These are phyloP conservation scores for Phylloporus gajari DNA, from an alignment of 1,284 basidiomycete genomes.

Conservation along the genomic window DNA sequence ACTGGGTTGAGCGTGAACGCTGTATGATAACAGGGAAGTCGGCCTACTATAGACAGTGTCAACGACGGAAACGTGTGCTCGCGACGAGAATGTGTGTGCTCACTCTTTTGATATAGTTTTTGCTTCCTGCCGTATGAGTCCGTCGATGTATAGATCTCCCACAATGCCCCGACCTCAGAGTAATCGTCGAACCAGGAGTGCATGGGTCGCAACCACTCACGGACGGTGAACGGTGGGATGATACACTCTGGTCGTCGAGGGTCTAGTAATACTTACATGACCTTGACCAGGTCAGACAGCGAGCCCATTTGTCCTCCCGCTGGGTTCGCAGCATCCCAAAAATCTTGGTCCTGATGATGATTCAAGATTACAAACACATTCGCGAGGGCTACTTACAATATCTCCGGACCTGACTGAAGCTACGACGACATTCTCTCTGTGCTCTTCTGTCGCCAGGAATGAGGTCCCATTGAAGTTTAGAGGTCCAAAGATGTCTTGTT, in stretches of 20 bases:
- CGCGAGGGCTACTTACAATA: conserved; percentile 40
- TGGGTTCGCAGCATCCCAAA: conserved; percentile 54
- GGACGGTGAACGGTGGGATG: conserved; percentile 48
- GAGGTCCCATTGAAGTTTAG: conserved; percentile 52
- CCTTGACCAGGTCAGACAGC: conserved; percentile 52
- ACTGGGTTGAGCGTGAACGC: conserved; percentile 57
- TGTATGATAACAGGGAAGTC: conserved; percentile 56
- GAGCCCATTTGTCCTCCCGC: conserved; percentile 62
- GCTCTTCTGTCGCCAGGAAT: conserved; percentile 47
- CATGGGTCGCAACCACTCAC: conserved; percentile 56
- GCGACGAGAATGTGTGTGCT: background rate
- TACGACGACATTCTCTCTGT: conserved; percentile 46
- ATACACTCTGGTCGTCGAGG: conserved; percentile 48
- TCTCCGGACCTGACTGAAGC: conserved; percentile 43
- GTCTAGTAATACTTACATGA: conserved; percentile 57
- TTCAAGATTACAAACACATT: conserved; percentile 5
- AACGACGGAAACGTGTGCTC: background rate
- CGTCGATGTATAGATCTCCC: conserved; percentile 57
- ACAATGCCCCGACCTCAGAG: conserved; percentile 56
- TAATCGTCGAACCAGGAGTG: conserved; percentile 55
- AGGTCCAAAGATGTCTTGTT: conserved; percentile 56
- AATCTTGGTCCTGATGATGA: conserved; percentile 48
- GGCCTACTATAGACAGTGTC: conserved; percentile 50
- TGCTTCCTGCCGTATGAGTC: conserved; percentile 49
- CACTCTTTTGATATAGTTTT: conserved; percentile 51